These are phyloP conservation scores for Celoporthe dispersa DNA, from an alignment of 2,329 filamentous ascomycete species.

Conservation along the genomic window DNA sequence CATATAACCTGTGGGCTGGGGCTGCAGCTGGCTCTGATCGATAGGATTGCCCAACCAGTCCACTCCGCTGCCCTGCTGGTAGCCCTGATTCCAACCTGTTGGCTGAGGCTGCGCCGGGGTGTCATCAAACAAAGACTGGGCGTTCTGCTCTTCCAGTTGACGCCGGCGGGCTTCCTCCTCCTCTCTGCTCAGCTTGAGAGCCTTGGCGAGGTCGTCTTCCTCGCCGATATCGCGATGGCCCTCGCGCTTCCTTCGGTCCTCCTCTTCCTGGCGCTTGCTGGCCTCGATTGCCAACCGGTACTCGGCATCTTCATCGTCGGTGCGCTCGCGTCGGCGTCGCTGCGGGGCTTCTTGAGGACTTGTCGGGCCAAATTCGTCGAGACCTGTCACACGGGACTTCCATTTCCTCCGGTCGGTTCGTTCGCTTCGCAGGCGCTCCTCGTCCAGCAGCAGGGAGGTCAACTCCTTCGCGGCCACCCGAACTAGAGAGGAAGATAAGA, in stretches of 20 bases:
- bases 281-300: slow-evolving; percentile 90
- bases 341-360: slow-evolving; percentile 46
- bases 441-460: slow-evolving; percentile 87
- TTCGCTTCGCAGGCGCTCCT: slow-evolving; percentile 88
- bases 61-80: slow-evolving; percentile 94
- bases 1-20: slow-evolving; percentile 78
- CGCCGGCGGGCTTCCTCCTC: slow-evolving; percentile 89
- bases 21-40: slow-evolving; percentile 74
- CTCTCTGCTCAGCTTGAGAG: slow-evolving; percentile 90
- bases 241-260: slow-evolving; percentile 78
- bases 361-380: slow-evolving; percentile 75
- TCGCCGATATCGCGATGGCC: slow-evolving; percentile 60
- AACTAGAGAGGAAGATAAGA: slow-evolving; percentile 57
- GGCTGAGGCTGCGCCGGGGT: slow-evolving; percentile 71
- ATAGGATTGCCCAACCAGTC: slow-evolving; percentile 98
- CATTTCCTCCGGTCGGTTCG: slow-evolving; percentile 89
- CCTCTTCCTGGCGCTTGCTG: slow-evolving; percentile 93
- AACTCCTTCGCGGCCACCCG: slow-evolving; percentile 95
- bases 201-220: slow-evolving; percentile 91
- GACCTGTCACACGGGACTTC: slow-evolving; percentile 94
- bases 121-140: slow-evolving; percentile 87
- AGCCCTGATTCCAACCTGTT: slow-evolving; percentile 94
- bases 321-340: slow-evolving; percentile 54
- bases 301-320: slow-evolving; percentile 86
- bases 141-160: slow-evolving; percentile 86